Conservation (phyloP, 2,329 filamentous ascomycete genomes). For the Blastomyces parvus region DNA sequence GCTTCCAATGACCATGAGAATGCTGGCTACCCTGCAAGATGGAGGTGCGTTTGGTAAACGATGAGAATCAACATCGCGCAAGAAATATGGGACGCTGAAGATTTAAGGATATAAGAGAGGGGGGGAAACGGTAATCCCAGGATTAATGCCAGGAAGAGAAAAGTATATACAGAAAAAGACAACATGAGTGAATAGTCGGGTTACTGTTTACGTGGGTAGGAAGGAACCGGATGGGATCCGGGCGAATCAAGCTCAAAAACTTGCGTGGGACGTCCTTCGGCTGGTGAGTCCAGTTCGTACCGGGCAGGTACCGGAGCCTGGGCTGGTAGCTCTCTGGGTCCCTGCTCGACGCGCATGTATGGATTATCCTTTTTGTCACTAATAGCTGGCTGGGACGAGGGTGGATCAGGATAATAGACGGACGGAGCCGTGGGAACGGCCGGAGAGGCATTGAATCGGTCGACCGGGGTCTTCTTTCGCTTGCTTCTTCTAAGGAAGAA, state of each 20-base stretch:
- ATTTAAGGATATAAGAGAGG: background rate
- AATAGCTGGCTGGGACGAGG: background rate
- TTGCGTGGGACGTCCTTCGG: too few relatives aligned
- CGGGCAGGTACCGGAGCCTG: background rate
- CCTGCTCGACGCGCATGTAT: background rate
- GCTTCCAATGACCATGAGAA: background rate
- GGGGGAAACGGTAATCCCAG: background rate
- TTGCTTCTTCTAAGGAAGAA: constrained; percentile 7
- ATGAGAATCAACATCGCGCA: background rate
- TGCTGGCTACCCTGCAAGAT: background rate
- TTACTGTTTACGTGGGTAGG: background rate
- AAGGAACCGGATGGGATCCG: background rate
- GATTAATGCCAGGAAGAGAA: background rate
- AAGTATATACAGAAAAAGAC: background rate
- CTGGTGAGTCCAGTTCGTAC: background rate
- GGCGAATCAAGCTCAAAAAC: constrained; percentile 5
- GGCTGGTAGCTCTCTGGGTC: background rate
- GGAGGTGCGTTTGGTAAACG: background rate
- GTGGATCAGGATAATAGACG: background rate
- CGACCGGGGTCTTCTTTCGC: background rate
- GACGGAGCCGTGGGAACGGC: constrained; percentile 1
- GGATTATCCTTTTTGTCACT: background rate
- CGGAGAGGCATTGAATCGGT: background rate
- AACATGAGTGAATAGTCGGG: background rate
- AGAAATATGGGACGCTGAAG: background rate